A percentile compares a stretch with the other conserved stretches of the same genome.
phyloP scores from a whole-genome alignment of 2,329 filamentous ascomycete species.

The Monascus ruber region DNA sequence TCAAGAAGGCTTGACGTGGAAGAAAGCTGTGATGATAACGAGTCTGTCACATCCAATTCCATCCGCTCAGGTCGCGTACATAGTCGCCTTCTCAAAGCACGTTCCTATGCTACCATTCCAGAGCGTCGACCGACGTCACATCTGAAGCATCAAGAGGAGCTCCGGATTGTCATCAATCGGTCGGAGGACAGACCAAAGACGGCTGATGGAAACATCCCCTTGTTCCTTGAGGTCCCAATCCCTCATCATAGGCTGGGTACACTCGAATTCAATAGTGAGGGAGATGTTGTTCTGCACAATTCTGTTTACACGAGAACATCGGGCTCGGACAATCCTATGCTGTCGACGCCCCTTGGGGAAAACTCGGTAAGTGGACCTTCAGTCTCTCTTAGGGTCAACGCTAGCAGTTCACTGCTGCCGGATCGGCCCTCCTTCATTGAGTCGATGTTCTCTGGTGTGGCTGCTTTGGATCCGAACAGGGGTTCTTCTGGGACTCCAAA shows the following conservation, averaged over 20 bases:
- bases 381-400: constrained; percentile 13
- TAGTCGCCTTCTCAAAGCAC: constrained; percentile 46
- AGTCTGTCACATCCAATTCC: constrained; percentile 11
- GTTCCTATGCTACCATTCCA: constrained; percentile 67
- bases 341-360: constrained; percentile 45
- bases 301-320: constrained; percentile 64
- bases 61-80: constrained; percentile 10
- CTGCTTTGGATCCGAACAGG: constrained; percentile 20
- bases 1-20: constrained; percentile 17
- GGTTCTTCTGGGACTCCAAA: constrained; percentile 24
- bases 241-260: constrained; percentile 76
- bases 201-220: constrained; percentile 45
- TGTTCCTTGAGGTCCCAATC: constrained; percentile 61
- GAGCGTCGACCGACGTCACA: constrained; percentile 41
- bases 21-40: constrained; percentile 12
- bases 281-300: constrained; percentile 65
- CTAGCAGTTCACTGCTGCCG: constrained; percentile 13
- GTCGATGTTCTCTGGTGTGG: constrained; percentile 25
- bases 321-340: constrained; percentile 55
- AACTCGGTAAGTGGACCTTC: constrained; percentile 14
- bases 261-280: constrained; percentile 64
- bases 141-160: constrained; percentile 48
- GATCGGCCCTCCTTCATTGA: constrained; percentile 24
- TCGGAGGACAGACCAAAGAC: constrained; percentile 54
- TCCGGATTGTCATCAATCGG: constrained; percentile 71